Evolutionary conservation across 768 basidiomycete species (phyloP), one percentile per base, ranked within the genome.

Genomic region (Lactarius tabidus): DNA sequence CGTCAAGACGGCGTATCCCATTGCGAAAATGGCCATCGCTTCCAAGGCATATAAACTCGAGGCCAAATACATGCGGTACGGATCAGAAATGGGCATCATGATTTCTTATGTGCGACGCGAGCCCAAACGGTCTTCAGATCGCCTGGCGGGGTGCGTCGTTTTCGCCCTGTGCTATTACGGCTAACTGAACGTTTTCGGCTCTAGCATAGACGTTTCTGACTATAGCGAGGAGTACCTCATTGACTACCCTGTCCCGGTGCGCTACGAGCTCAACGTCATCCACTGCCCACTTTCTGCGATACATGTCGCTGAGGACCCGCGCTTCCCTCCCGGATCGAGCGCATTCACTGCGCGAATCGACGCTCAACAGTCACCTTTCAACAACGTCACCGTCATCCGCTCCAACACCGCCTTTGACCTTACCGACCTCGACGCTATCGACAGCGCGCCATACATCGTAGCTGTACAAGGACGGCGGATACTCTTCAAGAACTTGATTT

Each of bases 1-100:
- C 54, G 58, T 63, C 55, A 59, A 66, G 45, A 66, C 38, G 8
- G 64, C 58, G 4, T 70, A 70, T 45, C 69, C 69, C 9, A 60
- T 70, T 18, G 69, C 67, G 17, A 70, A 57, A 39, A 57, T 68
- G 1, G 28, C 26, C 20, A 64, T 36, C 10, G 38, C 38, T 14
- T 60, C 63, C 20, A 70, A 66, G 41, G 53, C 69, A 28, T 70
- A 70, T 48, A 59, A 68, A 28, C 23, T 70, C 20, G 61, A 68
- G 15, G 67, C 60, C 28, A 68, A 68, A 41, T 68, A 68, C 36
- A 63, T 67, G 53, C 55, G 61, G 18, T 43, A 67, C 48, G 43
- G 39, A 7, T 1, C 18, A 1, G 59, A 68, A 39, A 59, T 67
- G 66, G 65, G 65, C 33, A 67, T 68, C 57, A 62, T 67, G 65